These are phyloP conservation scores for Haplosporangium gracile DNA, from an alignment of 192 early-diverging fungal species.

Conservation along the genomic window DNA sequence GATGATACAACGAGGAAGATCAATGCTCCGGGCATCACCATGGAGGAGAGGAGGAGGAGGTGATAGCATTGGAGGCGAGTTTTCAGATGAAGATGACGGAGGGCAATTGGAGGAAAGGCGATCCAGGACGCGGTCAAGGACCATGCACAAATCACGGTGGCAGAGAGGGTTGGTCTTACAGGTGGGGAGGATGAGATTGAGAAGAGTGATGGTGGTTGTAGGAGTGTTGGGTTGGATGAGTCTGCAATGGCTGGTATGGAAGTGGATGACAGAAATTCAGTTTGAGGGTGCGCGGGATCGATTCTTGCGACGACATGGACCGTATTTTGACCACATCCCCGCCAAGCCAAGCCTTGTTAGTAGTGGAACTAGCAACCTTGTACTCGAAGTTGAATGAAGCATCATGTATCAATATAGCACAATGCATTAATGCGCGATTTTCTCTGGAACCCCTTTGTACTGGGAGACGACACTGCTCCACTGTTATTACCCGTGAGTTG, in stretches of 20 bases:
- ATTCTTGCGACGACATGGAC: conserved; percentile 37
- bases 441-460: not conserved
- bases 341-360: not conserved
- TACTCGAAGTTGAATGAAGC: conserved; percentile 11
- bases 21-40: conserved; percentile 20
- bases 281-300: conserved; percentile 35
- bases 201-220: conserved; percentile 17
- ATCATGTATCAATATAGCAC: not conserved
- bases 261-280: conserved; percentile 50
- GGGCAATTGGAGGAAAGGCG: conserved; percentile 20
- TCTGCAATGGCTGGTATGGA: conserved; percentile 38
- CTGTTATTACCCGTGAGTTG: not conserved
- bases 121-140: conserved; percentile 48
- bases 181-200: conserved; percentile 28
- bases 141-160: conserved; percentile 34
- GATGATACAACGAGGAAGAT: conserved; percentile 25
- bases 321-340: conserved; percentile 19
- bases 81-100: conserved; percentile 7
- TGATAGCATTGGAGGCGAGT: not conserved
- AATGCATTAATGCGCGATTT: not conserved
- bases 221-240: conserved; percentile 25
- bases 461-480: not conserved
- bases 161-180: conserved; percentile 30
- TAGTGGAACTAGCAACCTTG: conserved; percentile 2
- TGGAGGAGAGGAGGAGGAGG: conserved; percentile 5